Percentiles rank a stretch among this genome's conserved stretches.
phyloP scores from a whole-genome alignment of 805 yeast genomes.

The Teunomyces funiuensis region DNA sequence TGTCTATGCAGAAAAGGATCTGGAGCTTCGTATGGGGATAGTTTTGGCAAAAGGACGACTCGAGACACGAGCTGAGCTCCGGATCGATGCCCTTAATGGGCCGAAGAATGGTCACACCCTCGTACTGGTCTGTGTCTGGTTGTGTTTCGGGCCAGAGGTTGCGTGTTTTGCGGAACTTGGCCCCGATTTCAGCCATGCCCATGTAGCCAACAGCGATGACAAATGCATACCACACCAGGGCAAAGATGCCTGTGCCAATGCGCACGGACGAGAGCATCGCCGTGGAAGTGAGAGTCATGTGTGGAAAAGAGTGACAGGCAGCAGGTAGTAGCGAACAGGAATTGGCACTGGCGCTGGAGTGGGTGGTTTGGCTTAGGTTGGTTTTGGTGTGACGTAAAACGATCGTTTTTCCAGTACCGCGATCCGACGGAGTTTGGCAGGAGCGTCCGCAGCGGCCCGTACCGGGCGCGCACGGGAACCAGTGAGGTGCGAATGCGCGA shows the following conservation, averaged over 20 bases:
- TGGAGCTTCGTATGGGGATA: constrained; percentile 64
- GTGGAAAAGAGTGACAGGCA: too few relatives aligned
- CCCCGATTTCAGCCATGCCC: constrained; percentile 41
- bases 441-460: too few relatives aligned
- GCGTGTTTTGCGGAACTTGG: constrained; percentile 28
- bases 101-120: constrained; percentile 68
- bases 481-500: not conserved
- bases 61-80: constrained; percentile 65
- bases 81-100: constrained; percentile 87
- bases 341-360: too few relatives aligned
- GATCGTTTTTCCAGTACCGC: not conserved
- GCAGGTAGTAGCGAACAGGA: too few relatives aligned
- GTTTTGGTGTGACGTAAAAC: not conserved
- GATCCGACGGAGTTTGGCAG: constrained; percentile 2
- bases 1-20: constrained; percentile 74
- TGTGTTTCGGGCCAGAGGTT: constrained; percentile 8
- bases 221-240: constrained; percentile 40
- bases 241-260: constrained; percentile 12
- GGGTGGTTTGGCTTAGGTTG: too few relatives aligned
- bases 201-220: constrained; percentile 35
- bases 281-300: constrained; percentile 1
- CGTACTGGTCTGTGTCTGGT: constrained; percentile 12
- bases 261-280: constrained; percentile 8
- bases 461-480: too few relatives aligned
- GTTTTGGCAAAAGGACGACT: constrained; percentile 64